Percentiles rank a stretch among this genome's conserved stretches.
Conservation (phyloP, 2,329 filamentous ascomycete genomes). For the Pseudocercospora vitis region DNA sequence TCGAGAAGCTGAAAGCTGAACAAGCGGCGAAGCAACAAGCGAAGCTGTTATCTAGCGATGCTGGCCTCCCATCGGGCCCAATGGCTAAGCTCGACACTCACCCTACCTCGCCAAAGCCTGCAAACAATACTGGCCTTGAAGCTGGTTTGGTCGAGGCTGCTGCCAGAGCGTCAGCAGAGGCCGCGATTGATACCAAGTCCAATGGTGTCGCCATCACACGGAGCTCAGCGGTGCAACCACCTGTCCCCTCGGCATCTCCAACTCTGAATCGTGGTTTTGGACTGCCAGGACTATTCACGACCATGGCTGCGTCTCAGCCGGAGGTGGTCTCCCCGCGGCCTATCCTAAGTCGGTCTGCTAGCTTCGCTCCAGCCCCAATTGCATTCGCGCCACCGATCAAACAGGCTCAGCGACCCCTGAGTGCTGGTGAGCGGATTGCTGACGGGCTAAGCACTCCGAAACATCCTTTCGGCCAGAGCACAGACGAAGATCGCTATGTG, state of each 20-base stretch:
- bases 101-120: not conserved
- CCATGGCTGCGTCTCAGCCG: conserved; percentile 1
- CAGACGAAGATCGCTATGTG: conserved; percentile 63
- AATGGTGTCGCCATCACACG: not conserved
- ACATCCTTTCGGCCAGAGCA: conserved; percentile 62
- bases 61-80: conserved; percentile 11
- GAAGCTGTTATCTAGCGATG: conserved; percentile 22
- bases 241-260: conserved; percentile 13
- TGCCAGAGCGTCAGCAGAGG: conserved; percentile 1
- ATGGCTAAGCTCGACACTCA: not conserved
- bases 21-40: conserved; percentile 27
- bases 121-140: conserved; percentile 16
- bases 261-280: conserved; percentile 22
- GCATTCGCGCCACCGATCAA: not conserved
- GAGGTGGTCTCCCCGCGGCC: not conserved
- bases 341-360: not conserved
- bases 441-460: conserved; percentile 47
- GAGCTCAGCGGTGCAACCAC: conserved; percentile 3
- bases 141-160: conserved; percentile 19
- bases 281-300: conserved; percentile 35
- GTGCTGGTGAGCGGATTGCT: not conserved
- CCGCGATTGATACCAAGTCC: not conserved
- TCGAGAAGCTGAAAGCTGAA: conserved; percentile 65
- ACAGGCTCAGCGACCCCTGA: not conserved
- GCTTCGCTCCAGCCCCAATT: conserved; percentile 1